Evolutionary conservation across 75 land plant genomes (phyloP).

Genomic region (Sequoia sempervirens): DNA sequence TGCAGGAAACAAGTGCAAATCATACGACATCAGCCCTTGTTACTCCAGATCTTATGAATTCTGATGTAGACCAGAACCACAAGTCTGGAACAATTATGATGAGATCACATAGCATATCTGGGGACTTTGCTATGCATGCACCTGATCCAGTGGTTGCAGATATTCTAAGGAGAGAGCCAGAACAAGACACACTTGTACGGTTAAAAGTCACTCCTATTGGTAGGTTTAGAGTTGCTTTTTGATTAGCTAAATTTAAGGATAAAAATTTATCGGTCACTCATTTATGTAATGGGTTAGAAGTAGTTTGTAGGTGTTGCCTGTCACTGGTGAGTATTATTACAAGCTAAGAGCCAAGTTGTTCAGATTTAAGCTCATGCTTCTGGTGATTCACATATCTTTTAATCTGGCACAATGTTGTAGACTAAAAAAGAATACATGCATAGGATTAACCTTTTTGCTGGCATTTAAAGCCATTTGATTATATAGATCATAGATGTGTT

Average conservation of each 20-base stretch:
- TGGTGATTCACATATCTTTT: not conserved
- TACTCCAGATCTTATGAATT: constrained; percentile 23
- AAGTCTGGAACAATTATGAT: constrained; percentile 58
- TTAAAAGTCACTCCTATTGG: constrained; percentile 73
- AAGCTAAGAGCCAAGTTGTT: not conserved
- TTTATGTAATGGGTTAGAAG: not conserved
- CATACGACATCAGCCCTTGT: constrained; percentile 17
- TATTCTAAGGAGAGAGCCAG: constrained; percentile 96
- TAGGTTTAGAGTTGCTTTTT: constrained; percentile 18
- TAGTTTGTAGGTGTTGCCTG: not conserved
- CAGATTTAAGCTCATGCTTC: not conserved
- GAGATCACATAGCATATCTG: constrained; percentile 81
- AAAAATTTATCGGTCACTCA: not conserved
- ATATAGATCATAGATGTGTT: not conserved
- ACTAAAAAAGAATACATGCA: not conserved
- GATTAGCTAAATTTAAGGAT: not conserved
- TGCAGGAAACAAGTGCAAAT: constrained; percentile 20
- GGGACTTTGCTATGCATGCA: constrained; percentile 83
- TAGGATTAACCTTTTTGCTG: not conserved
- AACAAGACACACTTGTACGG: constrained; percentile 85
- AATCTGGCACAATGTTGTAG: not conserved
- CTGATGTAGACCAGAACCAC: constrained; percentile 40
- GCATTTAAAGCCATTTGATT: not conserved
- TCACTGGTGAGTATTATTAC: not conserved
- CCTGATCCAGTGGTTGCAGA: constrained; percentile 98